Evolutionary conservation across 148 eudicot genomes (phyloP).

Genomic region (Amaranthus palmeri): DNA sequence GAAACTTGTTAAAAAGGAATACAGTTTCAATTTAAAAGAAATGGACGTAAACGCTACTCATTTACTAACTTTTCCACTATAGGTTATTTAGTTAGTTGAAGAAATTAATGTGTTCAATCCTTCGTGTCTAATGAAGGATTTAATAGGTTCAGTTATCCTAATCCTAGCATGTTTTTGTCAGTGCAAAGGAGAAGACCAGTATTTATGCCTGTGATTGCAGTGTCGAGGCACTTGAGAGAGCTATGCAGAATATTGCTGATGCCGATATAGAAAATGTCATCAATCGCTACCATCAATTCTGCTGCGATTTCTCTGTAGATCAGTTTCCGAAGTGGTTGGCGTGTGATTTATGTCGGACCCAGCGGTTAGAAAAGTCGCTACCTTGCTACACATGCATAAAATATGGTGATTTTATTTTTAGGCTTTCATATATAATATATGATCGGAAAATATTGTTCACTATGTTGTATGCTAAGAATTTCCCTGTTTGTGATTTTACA

Average conservation of each 20-base stretch:
- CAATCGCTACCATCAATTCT: constrained; percentile 60
- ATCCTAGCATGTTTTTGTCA: constrained; percentile 22
- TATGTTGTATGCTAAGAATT: constrained; percentile 2
- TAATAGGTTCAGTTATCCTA: not conserved
- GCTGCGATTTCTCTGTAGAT: constrained; percentile 64
- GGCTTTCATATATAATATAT: not conserved
- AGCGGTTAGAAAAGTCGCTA: constrained; percentile 24
- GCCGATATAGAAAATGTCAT: constrained; percentile 30
- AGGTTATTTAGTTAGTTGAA: not conserved
- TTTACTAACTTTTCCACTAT: not conserved
- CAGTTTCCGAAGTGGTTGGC: constrained; percentile 78
- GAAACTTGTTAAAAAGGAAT: too few species aligned
- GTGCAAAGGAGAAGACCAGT: constrained; percentile 43
- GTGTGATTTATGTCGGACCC: constrained; percentile 45
- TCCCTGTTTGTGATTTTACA: constrained; percentile 18
- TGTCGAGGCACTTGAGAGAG: constrained; percentile 82
- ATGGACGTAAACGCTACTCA: not conserved
- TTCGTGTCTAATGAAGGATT: not conserved
- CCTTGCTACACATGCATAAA: constrained; percentile 38
- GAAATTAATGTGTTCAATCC: not conserved
- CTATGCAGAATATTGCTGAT: constrained; percentile 44
- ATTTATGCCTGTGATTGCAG: constrained; percentile 95
- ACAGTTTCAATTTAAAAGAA: too few species aligned
- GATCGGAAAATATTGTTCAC: not conserved
- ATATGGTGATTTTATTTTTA: not conserved